These are phyloP conservation scores for Petunia axillaris DNA, from an alignment of 257 asterid genomes.

Conservation along the genomic window DNA sequence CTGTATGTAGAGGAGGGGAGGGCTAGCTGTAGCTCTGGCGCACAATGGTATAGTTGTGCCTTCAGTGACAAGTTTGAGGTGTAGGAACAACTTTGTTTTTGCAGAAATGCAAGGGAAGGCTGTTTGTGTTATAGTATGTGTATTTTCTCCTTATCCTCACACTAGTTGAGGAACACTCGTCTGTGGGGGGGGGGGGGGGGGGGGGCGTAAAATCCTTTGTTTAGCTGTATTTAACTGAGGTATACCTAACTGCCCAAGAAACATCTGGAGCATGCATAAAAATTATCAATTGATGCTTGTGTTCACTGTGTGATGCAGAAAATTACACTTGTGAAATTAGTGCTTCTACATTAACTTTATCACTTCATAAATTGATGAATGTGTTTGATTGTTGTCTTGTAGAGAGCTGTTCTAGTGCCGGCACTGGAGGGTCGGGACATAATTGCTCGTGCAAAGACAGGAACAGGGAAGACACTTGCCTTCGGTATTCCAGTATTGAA, in stretches of 20 bases:
- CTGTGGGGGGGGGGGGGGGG: constrained; percentile 3
- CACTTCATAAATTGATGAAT: neutral
- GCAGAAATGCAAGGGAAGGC: constrained; percentile 4
- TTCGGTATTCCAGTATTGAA: constrained; percentile 94
- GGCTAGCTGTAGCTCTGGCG: neutral
- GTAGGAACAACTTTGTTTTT: neutral
- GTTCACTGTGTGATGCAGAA: neutral
- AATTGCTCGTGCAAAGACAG: constrained; percentile 98
- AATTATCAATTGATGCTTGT: neutral
- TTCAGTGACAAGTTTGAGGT: neutral
- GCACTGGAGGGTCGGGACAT: constrained; percentile 92
- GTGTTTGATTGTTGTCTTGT: constrained; percentile 14
- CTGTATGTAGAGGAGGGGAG: neutral
- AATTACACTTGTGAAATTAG: neutral
- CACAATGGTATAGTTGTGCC: neutral
- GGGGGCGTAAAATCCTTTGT: constrained; percentile 8
- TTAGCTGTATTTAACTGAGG: neutral
- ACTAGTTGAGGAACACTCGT: neutral
- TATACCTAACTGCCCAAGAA: neutral
- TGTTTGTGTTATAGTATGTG: neutral
- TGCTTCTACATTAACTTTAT: constrained; percentile 1
- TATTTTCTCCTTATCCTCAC: neutral
- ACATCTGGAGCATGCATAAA: neutral
- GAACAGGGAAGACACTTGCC: constrained; percentile 98
- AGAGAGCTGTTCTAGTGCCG: constrained; percentile 93